Evolutionary conservation across 805 yeast genomes (phyloP).

Genomic region (Candida silvicultrix): DNA sequence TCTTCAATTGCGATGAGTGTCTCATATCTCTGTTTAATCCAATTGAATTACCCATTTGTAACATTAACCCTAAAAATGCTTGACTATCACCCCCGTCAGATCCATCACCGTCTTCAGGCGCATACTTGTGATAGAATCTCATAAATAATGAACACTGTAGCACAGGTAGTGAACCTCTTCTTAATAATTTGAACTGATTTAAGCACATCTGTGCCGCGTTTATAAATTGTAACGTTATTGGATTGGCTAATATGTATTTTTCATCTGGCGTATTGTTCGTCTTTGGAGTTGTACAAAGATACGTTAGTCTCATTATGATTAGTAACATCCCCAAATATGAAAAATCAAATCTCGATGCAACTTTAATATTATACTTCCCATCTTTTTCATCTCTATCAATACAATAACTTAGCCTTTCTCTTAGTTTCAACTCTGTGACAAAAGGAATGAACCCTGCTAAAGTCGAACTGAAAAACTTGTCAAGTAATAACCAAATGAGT

Average conservation of each 20-base stretch:
- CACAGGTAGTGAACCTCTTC: constrained; percentile 42
- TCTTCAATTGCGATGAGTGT: constrained; percentile 20
- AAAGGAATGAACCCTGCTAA: constrained; percentile 21
- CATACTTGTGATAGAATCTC: constrained; percentile 40
- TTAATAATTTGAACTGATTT: constrained; percentile 44
- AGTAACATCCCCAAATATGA: constrained; percentile 18
- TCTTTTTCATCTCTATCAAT: constrained; percentile 1
- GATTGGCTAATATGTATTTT: constrained; percentile 36
- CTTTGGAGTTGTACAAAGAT: constrained; percentile 13
- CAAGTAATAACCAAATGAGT: constrained; percentile 17
- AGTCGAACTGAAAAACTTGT: constrained; percentile 13
- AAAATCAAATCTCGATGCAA: constrained; percentile 20
- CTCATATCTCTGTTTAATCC: constrained; percentile 56
- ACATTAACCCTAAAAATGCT: constrained; percentile 40
- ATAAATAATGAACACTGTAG: constrained; percentile 49
- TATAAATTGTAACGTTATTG: constrained; percentile 38
- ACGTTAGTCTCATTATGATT: constrained; percentile 18
- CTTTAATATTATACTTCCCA: constrained; percentile 5
- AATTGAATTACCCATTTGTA: constrained; percentile 50
- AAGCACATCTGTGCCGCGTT: constrained; percentile 49
- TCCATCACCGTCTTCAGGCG: constrained; percentile 57
- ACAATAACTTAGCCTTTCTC: constrained; percentile 10
- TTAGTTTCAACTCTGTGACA: constrained; percentile 15
- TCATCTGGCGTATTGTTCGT: constrained; percentile 14
- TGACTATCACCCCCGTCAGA: constrained; percentile 45